A percentile compares a stretch with the other conserved stretches of the same genome.
Evolutionary conservation across 148 eudicot genomes (phyloP).

Genomic region (Cornus florida): DNA sequence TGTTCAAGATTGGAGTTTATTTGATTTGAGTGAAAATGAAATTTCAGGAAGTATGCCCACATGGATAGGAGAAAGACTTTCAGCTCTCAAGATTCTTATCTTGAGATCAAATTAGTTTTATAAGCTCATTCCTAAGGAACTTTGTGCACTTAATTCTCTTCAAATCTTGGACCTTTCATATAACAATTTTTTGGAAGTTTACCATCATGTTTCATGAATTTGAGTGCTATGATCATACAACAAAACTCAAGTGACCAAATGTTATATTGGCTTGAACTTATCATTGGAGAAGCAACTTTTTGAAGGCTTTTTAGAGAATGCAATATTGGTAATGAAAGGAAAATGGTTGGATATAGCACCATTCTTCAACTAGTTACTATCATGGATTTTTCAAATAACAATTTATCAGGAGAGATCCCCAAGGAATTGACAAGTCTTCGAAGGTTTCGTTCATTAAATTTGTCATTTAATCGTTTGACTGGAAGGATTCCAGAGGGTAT

Average conservation of each 20-base stretch:
- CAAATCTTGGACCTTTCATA: conserved; percentile 17
- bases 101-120: conserved; percentile 1
- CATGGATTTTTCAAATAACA: too few species aligned
- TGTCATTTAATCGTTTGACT: too few species aligned
- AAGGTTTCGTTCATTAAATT: too few species aligned
- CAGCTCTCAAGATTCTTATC: background rate
- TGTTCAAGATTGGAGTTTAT: background rate
- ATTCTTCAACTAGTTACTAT: too few species aligned
- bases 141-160: conserved; percentile 12
- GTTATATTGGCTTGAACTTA: too few species aligned
- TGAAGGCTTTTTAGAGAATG: too few species aligned
- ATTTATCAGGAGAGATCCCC: too few species aligned
- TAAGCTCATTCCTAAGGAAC: background rate
- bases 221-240: conserved; percentile 12
- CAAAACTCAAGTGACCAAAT: background rate
- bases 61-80: conserved; percentile 6
- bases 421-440: too few species aligned
- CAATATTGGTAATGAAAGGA: too few species aligned
- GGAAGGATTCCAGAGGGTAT: too few species aligned
- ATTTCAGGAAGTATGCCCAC: conserved; percentile 23
- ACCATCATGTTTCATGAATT: conserved; percentile 6
- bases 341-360: too few species aligned
- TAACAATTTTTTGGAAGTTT: background rate
- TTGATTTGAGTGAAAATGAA: conserved; percentile 19
- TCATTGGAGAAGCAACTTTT: too few species aligned